Percentiles rank a stretch among this genome's conserved stretches.
Conservation (phyloP, 768 basidiomycete genomes). For the Pulveroboletus ravenelii region DNA sequence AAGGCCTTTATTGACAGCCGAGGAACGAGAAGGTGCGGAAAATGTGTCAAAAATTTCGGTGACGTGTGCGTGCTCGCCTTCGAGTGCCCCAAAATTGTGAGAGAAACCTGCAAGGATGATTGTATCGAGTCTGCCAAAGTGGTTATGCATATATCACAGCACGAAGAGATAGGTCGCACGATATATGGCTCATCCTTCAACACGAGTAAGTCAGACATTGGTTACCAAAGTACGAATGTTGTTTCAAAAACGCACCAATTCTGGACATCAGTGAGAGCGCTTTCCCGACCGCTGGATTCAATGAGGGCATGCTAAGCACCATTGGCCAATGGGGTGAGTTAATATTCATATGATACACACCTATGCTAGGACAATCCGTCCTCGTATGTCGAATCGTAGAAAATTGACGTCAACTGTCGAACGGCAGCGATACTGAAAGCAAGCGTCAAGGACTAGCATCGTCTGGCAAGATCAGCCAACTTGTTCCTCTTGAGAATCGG, state of each 20-base stretch:
- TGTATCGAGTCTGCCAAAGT: no score
- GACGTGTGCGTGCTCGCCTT: not conserved
- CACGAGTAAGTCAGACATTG: not conserved
- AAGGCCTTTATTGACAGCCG: not conserved
- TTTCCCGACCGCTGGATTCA: not conserved
- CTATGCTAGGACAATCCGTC: not conserved
- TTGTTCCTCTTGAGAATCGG: not conserved
- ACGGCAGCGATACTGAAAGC: not conserved
- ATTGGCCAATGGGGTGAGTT: not conserved
- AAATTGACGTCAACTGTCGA: not conserved
- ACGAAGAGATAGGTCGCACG: no score
- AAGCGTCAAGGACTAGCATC: not conserved
- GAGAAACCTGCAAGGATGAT: no score
- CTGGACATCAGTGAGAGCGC: not conserved
- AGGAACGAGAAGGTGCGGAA: not conserved
- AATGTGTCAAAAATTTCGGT: not conserved
- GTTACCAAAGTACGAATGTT: no score
- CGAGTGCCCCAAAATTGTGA: not conserved
- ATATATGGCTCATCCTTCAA: not conserved
- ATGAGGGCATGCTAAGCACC: not conserved
- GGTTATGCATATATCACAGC: no score
- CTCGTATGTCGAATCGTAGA: not conserved
- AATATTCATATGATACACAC: not conserved
- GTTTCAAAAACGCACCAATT: not conserved
- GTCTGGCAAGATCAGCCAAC: not conserved